A percentile compares a stretch with the other conserved stretches of the same genome.
phyloP scores from a whole-genome alignment of 306 rosid genomes.

The Rubus parviflorus region DNA sequence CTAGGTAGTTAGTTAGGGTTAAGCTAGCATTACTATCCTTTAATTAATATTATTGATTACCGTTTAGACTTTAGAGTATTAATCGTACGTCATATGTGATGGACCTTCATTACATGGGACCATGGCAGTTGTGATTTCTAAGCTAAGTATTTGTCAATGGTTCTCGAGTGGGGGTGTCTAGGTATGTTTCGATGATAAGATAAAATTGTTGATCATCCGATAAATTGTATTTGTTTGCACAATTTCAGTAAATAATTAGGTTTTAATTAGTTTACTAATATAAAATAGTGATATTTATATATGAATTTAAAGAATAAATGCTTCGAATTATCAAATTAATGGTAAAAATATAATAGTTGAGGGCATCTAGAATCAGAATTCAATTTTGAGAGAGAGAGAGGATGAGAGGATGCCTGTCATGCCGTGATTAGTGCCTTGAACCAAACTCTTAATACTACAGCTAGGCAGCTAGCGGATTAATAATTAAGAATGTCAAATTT shows the following conservation, averaged over 20 bases:
- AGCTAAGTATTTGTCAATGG: conserved; percentile 36
- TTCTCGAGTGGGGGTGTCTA: neutral
- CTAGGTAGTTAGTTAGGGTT: conserved; percentile 4
- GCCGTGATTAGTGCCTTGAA: conserved; percentile 29
- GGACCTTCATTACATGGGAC: neutral
- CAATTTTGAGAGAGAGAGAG: too few relatives aligned
- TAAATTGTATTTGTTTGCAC: too few relatives aligned
- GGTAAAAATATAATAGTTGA: too few relatives aligned
- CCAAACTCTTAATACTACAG: neutral
- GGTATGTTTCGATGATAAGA: too few relatives aligned
- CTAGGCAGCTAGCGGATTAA: neutral
- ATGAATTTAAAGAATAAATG: too few relatives aligned
- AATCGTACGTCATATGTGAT: conserved; percentile 3
- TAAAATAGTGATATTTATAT: too few relatives aligned
- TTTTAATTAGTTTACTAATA: too few relatives aligned
- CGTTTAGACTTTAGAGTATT: conserved; percentile 4
- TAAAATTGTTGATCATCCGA: too few relatives aligned
- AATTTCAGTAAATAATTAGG: too few relatives aligned
- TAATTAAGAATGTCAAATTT: neutral
- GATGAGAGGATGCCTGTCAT: conserved; percentile 9
- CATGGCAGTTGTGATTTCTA: conserved; percentile 48
- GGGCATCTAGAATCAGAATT: too few relatives aligned
- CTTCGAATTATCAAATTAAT: too few relatives aligned
- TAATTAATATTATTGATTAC: neutral
- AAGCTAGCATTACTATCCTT: neutral